A percentile compares a stretch with the other conserved stretches of the same genome.
Evolutionary conservation across 345 rosid genomes (phyloP).

Genomic region (Reutealis trisperma): DNA sequence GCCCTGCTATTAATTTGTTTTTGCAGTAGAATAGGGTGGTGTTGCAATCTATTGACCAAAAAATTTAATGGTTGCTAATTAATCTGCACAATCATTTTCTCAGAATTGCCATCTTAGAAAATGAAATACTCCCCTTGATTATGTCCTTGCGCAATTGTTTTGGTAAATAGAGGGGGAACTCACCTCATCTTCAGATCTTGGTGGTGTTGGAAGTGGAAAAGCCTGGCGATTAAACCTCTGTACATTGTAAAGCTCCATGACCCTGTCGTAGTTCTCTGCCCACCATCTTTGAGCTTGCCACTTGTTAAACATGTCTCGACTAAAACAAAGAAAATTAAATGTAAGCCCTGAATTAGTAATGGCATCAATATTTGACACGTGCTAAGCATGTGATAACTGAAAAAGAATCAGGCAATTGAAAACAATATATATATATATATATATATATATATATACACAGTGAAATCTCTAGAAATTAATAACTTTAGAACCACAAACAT

Average conservation of each 20-base stretch:
- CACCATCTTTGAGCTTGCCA: conserved; percentile 44
- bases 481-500: no score
- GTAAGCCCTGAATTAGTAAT: conserved; percentile 12
- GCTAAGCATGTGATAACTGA: not conserved
- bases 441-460: no score
- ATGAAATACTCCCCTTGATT: not conserved
- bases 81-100: not conserved
- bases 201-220: conserved; percentile 36
- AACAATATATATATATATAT: not conserved
- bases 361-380: conserved; percentile 6
- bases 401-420: conserved; percentile 1
- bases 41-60: not conserved
- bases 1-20: not conserved
- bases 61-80: not conserved
- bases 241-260: conserved; percentile 41
- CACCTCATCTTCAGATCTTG: conserved; percentile 38
- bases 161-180: not conserved
- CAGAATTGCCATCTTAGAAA: not conserved
- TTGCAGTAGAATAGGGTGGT: not conserved
- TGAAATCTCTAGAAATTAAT: no score
- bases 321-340: conserved; percentile 39
- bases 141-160: not conserved
- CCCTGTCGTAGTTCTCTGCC: conserved; percentile 38
- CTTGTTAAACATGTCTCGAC: conserved; percentile 45
- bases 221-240: conserved; percentile 36